phyloP scores from a whole-genome alignment of 2,329 filamentous ascomycete genomes.

The Colletotrichum sublineola region DNA sequence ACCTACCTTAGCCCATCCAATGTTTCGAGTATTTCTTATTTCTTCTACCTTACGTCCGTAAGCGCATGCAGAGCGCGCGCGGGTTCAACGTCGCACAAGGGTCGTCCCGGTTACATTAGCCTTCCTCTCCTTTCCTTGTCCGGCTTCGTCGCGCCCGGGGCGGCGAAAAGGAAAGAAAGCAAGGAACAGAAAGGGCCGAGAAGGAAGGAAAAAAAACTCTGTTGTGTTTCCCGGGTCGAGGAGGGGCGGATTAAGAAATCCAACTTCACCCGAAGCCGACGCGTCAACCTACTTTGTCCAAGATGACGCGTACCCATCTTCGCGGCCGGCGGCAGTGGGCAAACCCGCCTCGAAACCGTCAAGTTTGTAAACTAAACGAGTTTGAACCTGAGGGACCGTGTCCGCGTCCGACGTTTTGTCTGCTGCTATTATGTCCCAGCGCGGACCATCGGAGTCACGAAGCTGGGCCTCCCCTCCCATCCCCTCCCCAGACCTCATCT shows the following conservation, averaged over 20 bases:
- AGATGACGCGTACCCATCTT: not conserved
- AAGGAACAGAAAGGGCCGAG: too few species aligned
- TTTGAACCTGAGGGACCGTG: not conserved
- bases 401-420: not conserved
- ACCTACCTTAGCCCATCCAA: not conserved
- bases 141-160: not conserved
- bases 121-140: not conserved
- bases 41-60: not conserved
- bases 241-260: not conserved
- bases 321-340: not conserved
- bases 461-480: not conserved
- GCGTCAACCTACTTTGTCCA: not conserved
- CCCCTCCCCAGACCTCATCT: not conserved
- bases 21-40: not conserved
- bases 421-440: too few species aligned
- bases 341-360: not conserved
- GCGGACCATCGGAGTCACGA: not conserved
- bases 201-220: not conserved
- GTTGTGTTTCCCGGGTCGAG: not conserved
- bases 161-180: slow-evolving; percentile 2
- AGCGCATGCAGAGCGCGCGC: too few species aligned
- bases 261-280: not conserved
- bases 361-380: not conserved
- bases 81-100: slow-evolving; percentile 17
- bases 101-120: slow-evolving; percentile 23